phyloP scores from a whole-genome alignment of 164 flowering plant genomes.

The Sextonia rubra region DNA sequence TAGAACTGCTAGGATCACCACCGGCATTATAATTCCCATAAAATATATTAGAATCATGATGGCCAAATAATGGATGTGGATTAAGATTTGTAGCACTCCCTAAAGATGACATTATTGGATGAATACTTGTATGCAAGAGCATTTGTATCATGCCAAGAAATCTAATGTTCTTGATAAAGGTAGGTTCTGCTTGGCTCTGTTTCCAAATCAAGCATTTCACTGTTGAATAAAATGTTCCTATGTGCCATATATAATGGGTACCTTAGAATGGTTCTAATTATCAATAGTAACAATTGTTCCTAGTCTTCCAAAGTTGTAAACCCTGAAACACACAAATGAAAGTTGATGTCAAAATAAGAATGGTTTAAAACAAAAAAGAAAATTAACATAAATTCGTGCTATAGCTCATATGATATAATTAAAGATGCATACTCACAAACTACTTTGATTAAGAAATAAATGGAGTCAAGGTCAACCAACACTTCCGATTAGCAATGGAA shows the following conservation, averaged over 20 bases:
- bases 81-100: conserved; percentile 36
- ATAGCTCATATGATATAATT: too few relatives aligned
- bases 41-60: conserved; percentile 32
- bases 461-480: too few relatives aligned
- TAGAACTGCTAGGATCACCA: conserved; percentile 36
- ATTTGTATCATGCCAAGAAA: conserved; percentile 31
- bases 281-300: not conserved
- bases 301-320: not conserved
- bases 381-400: too few relatives aligned
- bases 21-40: conserved; percentile 45
- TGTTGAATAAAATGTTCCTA: conserved; percentile 43
- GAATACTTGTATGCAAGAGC: conserved; percentile 36
- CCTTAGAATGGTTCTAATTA: too few relatives aligned
- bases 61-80: conserved; percentile 34
- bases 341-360: not conserved
- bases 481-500: too few relatives aligned
- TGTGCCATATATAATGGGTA: conserved; percentile 41
- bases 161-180: conserved; percentile 44
- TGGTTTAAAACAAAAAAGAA: not conserved
- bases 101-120: conserved; percentile 34
- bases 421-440: too few relatives aligned
- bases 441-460: too few relatives aligned
- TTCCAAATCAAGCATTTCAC: conserved; percentile 47
- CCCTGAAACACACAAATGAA: not conserved
- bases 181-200: conserved; percentile 40